These are phyloP conservation scores for Aureobasidium zeae DNA, from an alignment of 2,329 filamentous ascomycete species.

Conservation along the genomic window DNA sequence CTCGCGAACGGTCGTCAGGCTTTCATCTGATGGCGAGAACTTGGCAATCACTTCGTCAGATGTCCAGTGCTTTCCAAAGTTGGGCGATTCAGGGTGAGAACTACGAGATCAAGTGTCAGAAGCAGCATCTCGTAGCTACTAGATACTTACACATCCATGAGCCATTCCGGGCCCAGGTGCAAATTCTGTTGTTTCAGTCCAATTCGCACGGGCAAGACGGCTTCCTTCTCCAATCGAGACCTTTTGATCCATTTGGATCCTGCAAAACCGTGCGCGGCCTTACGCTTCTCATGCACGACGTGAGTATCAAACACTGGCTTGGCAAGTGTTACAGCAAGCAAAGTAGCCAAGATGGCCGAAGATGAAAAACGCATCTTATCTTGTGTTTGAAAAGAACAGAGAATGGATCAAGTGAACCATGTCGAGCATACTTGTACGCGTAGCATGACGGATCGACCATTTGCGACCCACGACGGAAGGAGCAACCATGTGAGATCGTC, in stretches of 20 bases:
- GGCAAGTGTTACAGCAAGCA: constrained; percentile 5
- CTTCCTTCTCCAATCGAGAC: constrained; percentile 28
- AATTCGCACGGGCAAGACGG: constrained; percentile 38
- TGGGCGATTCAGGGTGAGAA: constrained; percentile 24
- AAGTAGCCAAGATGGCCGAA: constrained; percentile 2
- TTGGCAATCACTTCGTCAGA: constrained; percentile 23
- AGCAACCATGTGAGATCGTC: constrained; percentile 10
- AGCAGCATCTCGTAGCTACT: neutral
- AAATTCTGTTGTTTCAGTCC: constrained; percentile 39
- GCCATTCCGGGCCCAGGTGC: constrained; percentile 29
- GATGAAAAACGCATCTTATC: constrained; percentile 11
- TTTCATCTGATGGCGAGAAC: constrained; percentile 23
- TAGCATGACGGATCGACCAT: too few species aligned
- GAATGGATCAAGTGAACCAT: too few species aligned
- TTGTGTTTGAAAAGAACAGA: too few species aligned
- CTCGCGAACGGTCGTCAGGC: constrained; percentile 20
- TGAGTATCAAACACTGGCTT: constrained; percentile 22
- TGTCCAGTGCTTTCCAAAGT: constrained; percentile 30
- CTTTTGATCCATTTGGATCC: constrained; percentile 32
- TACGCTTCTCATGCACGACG: constrained; percentile 37
- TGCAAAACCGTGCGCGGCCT: constrained; percentile 17
- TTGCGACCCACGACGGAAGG: constrained; percentile 1
- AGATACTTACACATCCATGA: constrained; percentile 26
- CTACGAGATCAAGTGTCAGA: constrained; percentile 12
- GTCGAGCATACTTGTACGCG: too few species aligned